phyloP scores from a whole-genome alignment of 345 rosid species.

The Jatropha curcas region DNA sequence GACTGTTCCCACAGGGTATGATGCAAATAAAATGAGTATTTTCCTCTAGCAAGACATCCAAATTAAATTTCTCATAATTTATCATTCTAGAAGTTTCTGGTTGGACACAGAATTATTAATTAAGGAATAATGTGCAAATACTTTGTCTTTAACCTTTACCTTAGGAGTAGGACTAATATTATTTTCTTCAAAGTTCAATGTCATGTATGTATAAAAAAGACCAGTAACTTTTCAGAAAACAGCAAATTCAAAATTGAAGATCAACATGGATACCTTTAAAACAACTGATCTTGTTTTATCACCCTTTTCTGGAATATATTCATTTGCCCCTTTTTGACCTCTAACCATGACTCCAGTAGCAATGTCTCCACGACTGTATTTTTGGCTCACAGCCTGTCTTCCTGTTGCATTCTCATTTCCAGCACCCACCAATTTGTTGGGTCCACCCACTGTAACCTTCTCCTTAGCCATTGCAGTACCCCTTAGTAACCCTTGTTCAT shows the following conservation, averaged over 20 bases:
- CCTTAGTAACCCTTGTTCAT: constrained; percentile 20
- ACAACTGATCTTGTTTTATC: constrained; percentile 23
- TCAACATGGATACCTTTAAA: constrained; percentile 43
- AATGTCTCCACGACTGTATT: constrained; percentile 21
- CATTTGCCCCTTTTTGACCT: constrained; percentile 27
- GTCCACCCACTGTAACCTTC: constrained; percentile 16
- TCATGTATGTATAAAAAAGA: not conserved
- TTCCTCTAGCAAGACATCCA: not conserved
- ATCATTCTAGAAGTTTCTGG: not conserved
- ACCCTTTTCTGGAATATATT: constrained; percentile 21
- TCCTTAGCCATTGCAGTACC: constrained; percentile 23
- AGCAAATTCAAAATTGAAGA: not conserved
- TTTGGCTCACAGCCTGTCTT: constrained; percentile 17
- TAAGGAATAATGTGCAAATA: not conserved
- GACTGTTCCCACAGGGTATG: not conserved
- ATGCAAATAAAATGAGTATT: not conserved
- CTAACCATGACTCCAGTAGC: constrained; percentile 22
- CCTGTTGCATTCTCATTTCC: constrained; percentile 47
- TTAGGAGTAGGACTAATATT: not conserved
- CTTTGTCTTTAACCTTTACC: not conserved
- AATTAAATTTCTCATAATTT: not conserved
- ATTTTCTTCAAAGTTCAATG: not conserved
- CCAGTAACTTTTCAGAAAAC: not conserved
- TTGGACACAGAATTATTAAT: not conserved
- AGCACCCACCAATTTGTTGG: constrained; percentile 18